Percentiles rank a stretch among this genome's conserved stretches.
phyloP scores from a whole-genome alignment of 345 rosid species.

The Leavenworthia alabamica region DNA sequence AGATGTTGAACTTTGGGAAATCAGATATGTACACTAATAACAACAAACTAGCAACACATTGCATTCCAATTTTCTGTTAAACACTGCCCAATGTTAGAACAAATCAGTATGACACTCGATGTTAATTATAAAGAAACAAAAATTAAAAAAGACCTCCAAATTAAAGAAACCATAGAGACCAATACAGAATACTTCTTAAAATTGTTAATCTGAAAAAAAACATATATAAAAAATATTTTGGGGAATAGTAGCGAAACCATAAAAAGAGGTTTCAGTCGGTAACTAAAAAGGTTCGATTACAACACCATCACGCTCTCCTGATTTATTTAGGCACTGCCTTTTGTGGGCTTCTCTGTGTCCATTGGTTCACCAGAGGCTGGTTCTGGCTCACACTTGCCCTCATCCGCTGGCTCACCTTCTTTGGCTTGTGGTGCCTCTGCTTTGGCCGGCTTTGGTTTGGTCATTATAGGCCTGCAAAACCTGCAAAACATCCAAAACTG shows the following conservation, averaged over 20 bases:
- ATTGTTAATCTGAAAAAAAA: background rate
- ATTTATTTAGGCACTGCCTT: constrained; percentile 9
- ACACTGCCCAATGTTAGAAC: background rate
- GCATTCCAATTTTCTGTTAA: background rate
- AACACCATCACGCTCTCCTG: background rate
- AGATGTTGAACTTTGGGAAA: constrained; percentile 83
- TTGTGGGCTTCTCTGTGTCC: constrained; percentile 55
- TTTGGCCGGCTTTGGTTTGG: constrained; percentile 79
- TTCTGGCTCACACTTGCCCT: constrained; percentile 39
- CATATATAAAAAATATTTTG: background rate
- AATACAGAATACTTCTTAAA: background rate
- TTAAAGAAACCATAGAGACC: background rate
- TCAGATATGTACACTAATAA: constrained; percentile 28
- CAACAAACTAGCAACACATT: background rate
- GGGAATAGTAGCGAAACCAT: background rate
- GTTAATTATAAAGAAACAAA: background rate
- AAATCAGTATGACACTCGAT: background rate
- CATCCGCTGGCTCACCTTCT: background rate
- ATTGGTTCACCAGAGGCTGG: constrained; percentile 54
- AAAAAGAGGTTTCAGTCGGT: constrained; percentile 1
- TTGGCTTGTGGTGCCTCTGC: constrained; percentile 55
- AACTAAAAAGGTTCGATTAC: constrained; percentile 19
- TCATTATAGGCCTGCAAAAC: constrained; percentile 89
- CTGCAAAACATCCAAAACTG: constrained; percentile 32
- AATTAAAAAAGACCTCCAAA: background rate